Conservation (phyloP, 768 basidiomycete genomes). For the Pholiota molesta region DNA sequence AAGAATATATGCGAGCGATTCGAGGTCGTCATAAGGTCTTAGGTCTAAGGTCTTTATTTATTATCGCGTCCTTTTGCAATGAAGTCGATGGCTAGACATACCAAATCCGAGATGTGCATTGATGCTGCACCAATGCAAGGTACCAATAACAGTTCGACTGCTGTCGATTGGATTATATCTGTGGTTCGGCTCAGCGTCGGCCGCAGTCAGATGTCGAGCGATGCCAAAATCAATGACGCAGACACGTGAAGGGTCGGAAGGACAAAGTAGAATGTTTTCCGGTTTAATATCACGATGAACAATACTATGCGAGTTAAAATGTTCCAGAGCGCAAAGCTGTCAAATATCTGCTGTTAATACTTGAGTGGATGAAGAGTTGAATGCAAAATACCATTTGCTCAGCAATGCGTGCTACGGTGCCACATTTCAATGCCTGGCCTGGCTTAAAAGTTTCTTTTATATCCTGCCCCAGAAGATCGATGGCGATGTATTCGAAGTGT, state of each 20-base stretch:
- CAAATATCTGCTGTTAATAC: too few relatives aligned
- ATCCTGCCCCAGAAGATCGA: slow-evolving; percentile 32
- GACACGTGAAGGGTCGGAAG: slow-evolving; percentile 26
- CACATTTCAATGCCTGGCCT: too few relatives aligned
- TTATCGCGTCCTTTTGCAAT: too few relatives aligned
- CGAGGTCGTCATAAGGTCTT: too few relatives aligned
- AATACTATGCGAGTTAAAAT: slow-evolving; percentile 33
- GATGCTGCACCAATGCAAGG: slow-evolving; percentile 35
- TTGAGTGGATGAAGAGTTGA: neutral
- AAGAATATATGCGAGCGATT: too few relatives aligned
- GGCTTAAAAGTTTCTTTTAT: slow-evolving; percentile 12
- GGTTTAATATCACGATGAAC: slow-evolving; percentile 42
- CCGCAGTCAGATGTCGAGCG: slow-evolving; percentile 18
- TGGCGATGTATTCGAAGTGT: slow-evolving; percentile 39
- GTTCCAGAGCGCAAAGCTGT: slow-evolving; percentile 30
- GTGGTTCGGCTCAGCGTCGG: neutral
- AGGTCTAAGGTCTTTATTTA: too few relatives aligned
- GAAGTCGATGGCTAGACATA: slow-evolving; percentile 13
- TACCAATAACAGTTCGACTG: slow-evolving; percentile 25
- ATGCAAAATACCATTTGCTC: slow-evolving; percentile 26
- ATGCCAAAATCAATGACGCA: slow-evolving; percentile 36
- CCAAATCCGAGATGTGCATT: slow-evolving; percentile 34
- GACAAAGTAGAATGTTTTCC: slow-evolving; percentile 33
- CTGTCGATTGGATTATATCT: slow-evolving; percentile 24
- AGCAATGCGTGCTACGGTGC: slow-evolving; percentile 23